Evolutionary conservation across 495 filamentous ascomycete species (phyloP), one percentile per base, ranked within the genome.

Genomic region (Daldinia decipiens): DNA sequence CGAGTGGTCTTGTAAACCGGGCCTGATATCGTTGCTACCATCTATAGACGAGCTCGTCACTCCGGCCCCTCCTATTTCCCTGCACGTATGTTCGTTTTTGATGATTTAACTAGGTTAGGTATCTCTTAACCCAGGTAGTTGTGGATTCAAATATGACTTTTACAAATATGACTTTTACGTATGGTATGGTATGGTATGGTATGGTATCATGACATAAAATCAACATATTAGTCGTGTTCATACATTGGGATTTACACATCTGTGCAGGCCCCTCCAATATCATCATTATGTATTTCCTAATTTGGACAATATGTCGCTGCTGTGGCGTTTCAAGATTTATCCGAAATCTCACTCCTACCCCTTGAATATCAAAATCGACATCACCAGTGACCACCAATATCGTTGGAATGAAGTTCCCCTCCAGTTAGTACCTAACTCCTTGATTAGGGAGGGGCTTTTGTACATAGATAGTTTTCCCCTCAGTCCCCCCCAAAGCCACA

Each of bases 301-400:
- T 68, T 31, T 56, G 50, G 61, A 62, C 60, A 65, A 53, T 58
- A 9, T 27, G 56, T 62, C 43, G 62, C 61, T 50, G 36, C 65
- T 58, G 60, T 65, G 65, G 57, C 57, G 70, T 68, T 73, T 72
- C 65, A 65, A 72, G 65, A 72, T 68, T 72, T 56, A 65, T 72
- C 69, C 62, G 62, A 62, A 19, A 71, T 71, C 62, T 67, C 58
- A 58, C 63, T 63, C 52, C 47, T 36, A 34, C 63, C 63, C 70
- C 56, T 65, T 62, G 58, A 68, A 63, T 64, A 65, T 65, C 32
- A 55, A 40, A 54, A 60, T 68, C 64, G 54, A 56, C 36, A 65
- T 68, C 70, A 68, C 60, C n/a, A n/a, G n/a, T n/a, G n/a, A n/a
- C n/a, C 31, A 60, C 13, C 32, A 64, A 56, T 40, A 51, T 62